Evolutionary conservation across 352 stramenopile species (phyloP).

Genomic region (Phytophthora tubulina): DNA sequence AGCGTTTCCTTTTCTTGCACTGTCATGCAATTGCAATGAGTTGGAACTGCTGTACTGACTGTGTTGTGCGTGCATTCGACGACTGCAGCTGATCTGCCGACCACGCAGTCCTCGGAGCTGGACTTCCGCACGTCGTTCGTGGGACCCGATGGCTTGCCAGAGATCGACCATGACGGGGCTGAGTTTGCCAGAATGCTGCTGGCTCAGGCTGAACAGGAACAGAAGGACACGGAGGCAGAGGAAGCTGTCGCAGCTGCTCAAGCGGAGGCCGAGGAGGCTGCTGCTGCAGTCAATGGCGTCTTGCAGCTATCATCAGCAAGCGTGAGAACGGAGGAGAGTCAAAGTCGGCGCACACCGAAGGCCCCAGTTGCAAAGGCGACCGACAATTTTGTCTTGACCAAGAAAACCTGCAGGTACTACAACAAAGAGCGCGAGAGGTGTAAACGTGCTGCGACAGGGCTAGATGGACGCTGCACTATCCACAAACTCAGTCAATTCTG

Average conservation of each 20-base stretch:
- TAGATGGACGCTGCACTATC: conserved; percentile 81
- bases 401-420: conserved; percentile 76
- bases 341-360: conserved; percentile 13
- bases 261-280: conserved; percentile 35
- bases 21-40: not conserved
- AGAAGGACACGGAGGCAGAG: conserved; percentile 34
- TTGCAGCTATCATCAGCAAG: conserved; percentile 37
- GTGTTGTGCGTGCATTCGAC: conserved; percentile 7
- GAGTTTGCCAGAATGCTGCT: conserved; percentile 81
- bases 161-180: conserved; percentile 74
- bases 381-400: conserved; percentile 32
- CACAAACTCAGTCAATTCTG: conserved; percentile 90
- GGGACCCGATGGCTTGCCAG: conserved; percentile 59
- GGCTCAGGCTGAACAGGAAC: conserved; percentile 69
- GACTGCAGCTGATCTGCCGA: conserved; percentile 59
- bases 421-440: conserved; percentile 78
- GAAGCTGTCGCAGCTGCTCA: conserved; percentile 29
- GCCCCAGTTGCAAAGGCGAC: conserved; percentile 24
- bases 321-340: conserved; percentile 23
- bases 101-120: conserved; percentile 64
- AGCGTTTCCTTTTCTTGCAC: conserved; percentile 3
- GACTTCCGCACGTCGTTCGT: conserved; percentile 83
- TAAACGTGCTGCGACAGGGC: conserved; percentile 66
- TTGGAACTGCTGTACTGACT: not conserved
- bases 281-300: conserved; percentile 23